Percentiles rank a stretch among this genome's conserved stretches.
These are phyloP conservation scores for Funneliformis caledonium DNA, from an alignment of 371 early-diverging fungal species.

Conservation along the genomic window DNA sequence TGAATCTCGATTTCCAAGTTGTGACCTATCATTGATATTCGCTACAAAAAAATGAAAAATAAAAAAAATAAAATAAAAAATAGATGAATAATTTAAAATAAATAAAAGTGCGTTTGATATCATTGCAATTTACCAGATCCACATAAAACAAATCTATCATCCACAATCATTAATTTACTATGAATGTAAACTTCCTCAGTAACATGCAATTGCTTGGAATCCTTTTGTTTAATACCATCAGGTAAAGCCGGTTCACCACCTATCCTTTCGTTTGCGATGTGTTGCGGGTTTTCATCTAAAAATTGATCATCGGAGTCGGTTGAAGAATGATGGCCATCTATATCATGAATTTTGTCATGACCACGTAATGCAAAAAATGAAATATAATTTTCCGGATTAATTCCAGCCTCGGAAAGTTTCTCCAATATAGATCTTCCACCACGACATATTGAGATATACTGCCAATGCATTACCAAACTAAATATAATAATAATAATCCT, in stretches of 20 bases:
- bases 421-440: slow-evolving; percentile 68
- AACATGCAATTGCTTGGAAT: slow-evolving; percentile 47
- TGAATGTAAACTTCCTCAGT: slow-evolving; percentile 88
- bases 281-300: background rate
- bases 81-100: background rate
- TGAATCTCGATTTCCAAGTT: slow-evolving; percentile 87
- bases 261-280: background rate
- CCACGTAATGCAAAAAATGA: slow-evolving; percentile 74
- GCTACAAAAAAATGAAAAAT: slow-evolving; percentile 49
- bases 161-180: slow-evolving; percentile 85
- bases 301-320: background rate
- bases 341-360: slow-evolving; percentile 59
- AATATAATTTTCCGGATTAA: slow-evolving; percentile 68
- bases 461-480: slow-evolving; percentile 74
- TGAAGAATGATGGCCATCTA: background rate
- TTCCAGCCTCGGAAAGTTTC: slow-evolving; percentile 56
- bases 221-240: slow-evolving; percentile 17
- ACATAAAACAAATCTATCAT: slow-evolving; percentile 71
- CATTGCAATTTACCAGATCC: slow-evolving; percentile 58
- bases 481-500: background rate
- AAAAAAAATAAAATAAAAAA: background rate
- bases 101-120: background rate
- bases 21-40: slow-evolving; percentile 91
- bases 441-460: slow-evolving; percentile 76
- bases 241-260: slow-evolving; percentile 17